A percentile compares a stretch with the other conserved stretches of the same genome.
phyloP scores from a whole-genome alignment of 2,329 filamentous ascomycete genomes.

The Lasiodiplodia gonubiensis region DNA sequence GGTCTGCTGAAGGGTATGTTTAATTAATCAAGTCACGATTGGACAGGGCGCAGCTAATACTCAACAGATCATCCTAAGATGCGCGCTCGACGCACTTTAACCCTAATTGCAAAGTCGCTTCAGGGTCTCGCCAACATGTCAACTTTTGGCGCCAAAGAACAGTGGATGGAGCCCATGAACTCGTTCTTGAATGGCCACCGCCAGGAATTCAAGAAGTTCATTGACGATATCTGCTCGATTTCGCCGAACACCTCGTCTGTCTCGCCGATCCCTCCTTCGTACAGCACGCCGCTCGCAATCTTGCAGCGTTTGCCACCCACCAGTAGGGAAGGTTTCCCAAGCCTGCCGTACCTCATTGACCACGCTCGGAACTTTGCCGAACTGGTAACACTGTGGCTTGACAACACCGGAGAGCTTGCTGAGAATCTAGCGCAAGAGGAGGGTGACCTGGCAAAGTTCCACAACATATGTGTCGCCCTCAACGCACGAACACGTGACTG shows the following conservation, averaged over 20 bases:
- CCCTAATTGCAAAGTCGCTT: conserved; percentile 88
- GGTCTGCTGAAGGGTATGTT: conserved; percentile 73
- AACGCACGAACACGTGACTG: conserved; percentile 57
- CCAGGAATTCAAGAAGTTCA: conserved; percentile 81
- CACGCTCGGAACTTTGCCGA: conserved; percentile 83
- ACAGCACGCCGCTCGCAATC: conserved; percentile 91
- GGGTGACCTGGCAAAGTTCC: conserved; percentile 56
- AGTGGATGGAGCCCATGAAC: conserved; percentile 99
- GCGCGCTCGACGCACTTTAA: conserved; percentile 84
- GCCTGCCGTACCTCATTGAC: conserved; percentile 90
- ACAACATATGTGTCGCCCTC: conserved; percentile 55
- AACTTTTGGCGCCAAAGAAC: conserved; percentile 90
- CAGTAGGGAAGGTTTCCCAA: conserved; percentile 89
- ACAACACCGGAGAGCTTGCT: conserved; percentile 51
- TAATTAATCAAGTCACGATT: background rate
- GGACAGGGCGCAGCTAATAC: conserved; percentile 33
- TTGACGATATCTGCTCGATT: conserved; percentile 85
- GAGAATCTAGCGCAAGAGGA: conserved; percentile 47
- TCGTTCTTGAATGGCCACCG: conserved; percentile 78
- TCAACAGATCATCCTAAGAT: conserved; percentile 76
- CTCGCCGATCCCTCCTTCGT: conserved; percentile 75
- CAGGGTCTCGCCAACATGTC: conserved; percentile 91
- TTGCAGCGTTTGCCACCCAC: conserved; percentile 78
- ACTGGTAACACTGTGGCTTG: conserved; percentile 80
- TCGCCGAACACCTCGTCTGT: conserved; percentile 67